Evolutionary conservation across 1,284 basidiomycete species (phyloP).

Genomic region (Athelia sp.): DNA sequence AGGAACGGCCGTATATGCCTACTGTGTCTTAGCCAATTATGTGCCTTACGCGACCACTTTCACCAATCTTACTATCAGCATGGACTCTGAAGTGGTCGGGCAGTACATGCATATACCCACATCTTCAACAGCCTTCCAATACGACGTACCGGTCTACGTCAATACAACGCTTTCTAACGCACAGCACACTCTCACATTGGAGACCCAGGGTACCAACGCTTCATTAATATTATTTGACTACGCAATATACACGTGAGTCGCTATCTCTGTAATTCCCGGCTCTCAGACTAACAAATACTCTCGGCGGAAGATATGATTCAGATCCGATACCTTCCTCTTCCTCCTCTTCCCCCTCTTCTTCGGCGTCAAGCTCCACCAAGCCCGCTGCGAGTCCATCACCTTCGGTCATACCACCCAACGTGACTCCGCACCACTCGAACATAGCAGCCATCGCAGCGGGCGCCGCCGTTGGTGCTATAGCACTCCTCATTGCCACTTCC

Average conservation of each 20-base stretch:
- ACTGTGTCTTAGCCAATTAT: neutral
- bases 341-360: too few species aligned
- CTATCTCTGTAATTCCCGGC: neutral
- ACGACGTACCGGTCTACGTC: neutral
- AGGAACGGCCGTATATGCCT: neutral
- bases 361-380: neutral
- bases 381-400: too few species aligned
- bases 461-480: neutral
- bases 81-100: neutral
- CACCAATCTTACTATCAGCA: neutral
- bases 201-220: neutral
- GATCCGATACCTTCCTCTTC: too few species aligned
- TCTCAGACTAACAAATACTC: neutral
- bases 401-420: slow-evolving; percentile 9
- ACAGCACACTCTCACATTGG: neutral
- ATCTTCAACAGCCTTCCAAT: neutral
- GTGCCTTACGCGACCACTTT: neutral
- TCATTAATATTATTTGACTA: neutral
- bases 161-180: neutral
- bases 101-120: neutral
- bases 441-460: neutral
- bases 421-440: neutral
- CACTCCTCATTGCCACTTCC: neutral
- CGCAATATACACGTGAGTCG: neutral
- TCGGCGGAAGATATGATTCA: too few species aligned